phyloP scores from a whole-genome alignment of 2,329 filamentous ascomycete genomes.

The Xylaria sp. region DNA sequence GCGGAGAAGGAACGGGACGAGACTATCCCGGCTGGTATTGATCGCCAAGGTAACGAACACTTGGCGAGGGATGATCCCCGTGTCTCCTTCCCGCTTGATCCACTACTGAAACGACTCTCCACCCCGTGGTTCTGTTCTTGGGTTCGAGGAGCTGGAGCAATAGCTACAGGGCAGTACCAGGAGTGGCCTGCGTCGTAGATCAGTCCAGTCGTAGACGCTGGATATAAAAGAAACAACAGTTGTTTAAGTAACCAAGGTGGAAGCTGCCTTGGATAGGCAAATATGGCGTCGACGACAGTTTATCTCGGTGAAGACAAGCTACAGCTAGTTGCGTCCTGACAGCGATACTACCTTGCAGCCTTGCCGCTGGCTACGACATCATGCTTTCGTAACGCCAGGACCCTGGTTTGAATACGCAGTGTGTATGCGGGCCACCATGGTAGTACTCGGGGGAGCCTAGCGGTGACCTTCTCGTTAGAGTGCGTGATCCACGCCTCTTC shows the following conservation, averaged over 20 bases:
- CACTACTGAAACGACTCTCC: not conserved
- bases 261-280: not conserved
- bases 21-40: not conserved
- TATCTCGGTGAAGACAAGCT: slow-evolving; percentile 1
- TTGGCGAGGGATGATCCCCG: not conserved
- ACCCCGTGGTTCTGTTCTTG: not conserved
- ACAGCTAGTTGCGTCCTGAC: not conserved
- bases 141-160: not conserved
- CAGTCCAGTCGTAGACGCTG: not conserved
- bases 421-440: slow-evolving; percentile 15
- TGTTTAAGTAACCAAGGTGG: not conserved
- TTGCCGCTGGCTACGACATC: slow-evolving; percentile 10
- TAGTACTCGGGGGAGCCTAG: slow-evolving; percentile 12
- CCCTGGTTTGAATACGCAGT: slow-evolving; percentile 18
- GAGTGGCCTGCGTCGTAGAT: not conserved
- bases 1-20: not conserved
- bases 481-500: not conserved
- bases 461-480: slow-evolving; percentile 24
- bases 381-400: slow-evolving; percentile 2
- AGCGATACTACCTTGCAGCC: slow-evolving; percentile 17
- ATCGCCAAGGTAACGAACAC: not conserved
- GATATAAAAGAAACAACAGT: not conserved
- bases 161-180: not conserved
- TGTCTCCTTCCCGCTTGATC: not conserved
- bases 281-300: not conserved